These are phyloP conservation scores for Marasmius sp. DNA, from an alignment of 1,284 basidiomycete genomes.

Conservation along the genomic window DNA sequence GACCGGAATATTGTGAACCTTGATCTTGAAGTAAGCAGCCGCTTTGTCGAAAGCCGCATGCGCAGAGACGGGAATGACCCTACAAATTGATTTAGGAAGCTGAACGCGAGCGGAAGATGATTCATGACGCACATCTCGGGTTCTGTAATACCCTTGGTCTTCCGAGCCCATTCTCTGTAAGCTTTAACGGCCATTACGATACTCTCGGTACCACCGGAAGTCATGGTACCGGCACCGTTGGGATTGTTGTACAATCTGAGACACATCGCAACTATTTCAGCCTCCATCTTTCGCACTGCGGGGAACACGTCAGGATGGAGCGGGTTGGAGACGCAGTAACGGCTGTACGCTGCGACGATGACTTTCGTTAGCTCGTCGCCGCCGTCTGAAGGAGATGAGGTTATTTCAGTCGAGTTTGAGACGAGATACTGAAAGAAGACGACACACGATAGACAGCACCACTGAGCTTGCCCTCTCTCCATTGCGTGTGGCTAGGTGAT, in stretches of 20 bases:
- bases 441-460: constrained; percentile 86
- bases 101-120: background rate
- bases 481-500: constrained; percentile 48
- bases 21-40: constrained; percentile 88
- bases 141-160: constrained; percentile 83
- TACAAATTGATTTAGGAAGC: constrained; percentile 27
- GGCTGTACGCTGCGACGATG: constrained; percentile 68
- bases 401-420: background rate
- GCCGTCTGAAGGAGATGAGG: constrained; percentile 57
- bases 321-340: constrained; percentile 84
- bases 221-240: constrained; percentile 86
- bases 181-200: constrained; percentile 95
- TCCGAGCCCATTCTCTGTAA: constrained; percentile 89
- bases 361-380: constrained; percentile 78
- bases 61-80: constrained; percentile 82
- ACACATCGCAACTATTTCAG: constrained; percentile 95
- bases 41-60: constrained; percentile 98
- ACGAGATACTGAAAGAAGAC: background rate
- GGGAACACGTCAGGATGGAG: constrained; percentile 97
- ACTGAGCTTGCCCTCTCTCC: constrained; percentile 76
- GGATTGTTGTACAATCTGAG: constrained; percentile 86
- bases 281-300: constrained; percentile 95
- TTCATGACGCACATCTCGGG: constrained; percentile 80
- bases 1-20: constrained; percentile 89
- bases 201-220: constrained; percentile 94